Percentiles rank a stretch among this genome's conserved stretches.
phyloP scores from a whole-genome alignment of 805 yeast genomes.

The Kodamaea restingae region DNA sequence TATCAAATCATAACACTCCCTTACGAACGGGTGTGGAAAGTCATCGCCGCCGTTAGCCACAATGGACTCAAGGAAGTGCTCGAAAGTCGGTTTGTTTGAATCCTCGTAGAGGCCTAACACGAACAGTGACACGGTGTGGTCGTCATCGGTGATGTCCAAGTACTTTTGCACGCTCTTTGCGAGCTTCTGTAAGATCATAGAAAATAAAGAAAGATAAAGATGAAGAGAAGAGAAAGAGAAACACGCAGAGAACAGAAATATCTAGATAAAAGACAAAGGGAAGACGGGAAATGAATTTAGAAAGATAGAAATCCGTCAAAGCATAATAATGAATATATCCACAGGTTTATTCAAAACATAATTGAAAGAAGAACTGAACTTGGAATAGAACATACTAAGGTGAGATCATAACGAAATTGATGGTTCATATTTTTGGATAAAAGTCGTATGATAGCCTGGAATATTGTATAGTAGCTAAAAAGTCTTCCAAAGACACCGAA shows the following conservation, averaged over 20 bases:
- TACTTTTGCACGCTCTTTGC: conserved; percentile 10
- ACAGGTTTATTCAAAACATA: no score
- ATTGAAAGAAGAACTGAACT: no score
- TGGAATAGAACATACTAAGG: no score
- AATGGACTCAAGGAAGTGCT: conserved; percentile 16
- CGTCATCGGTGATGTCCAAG: conserved; percentile 21
- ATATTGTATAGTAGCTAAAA: no score
- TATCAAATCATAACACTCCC: conserved; percentile 17
- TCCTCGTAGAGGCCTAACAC: conserved; percentile 20
- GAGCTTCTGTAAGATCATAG: conserved; percentile 2
- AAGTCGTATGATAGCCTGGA: no score
- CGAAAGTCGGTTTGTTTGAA: conserved; percentile 3
- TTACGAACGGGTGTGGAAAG: conserved; percentile 32
- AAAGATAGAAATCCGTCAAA: no score
- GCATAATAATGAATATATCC: no score
- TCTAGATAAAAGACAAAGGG: no score
- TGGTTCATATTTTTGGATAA: no score
- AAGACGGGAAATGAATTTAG: no score
- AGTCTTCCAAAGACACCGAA: no score
- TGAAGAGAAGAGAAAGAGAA: not conserved
- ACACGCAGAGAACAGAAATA: not conserved
- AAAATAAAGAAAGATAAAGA: not conserved
- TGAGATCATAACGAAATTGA: no score
- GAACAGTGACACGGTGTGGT: conserved; percentile 25
- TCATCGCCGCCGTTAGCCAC: conserved; percentile 39